phyloP scores from a whole-genome alignment of 129 eudicot species.

The Chrysanthemum lavandulifolium region DNA sequence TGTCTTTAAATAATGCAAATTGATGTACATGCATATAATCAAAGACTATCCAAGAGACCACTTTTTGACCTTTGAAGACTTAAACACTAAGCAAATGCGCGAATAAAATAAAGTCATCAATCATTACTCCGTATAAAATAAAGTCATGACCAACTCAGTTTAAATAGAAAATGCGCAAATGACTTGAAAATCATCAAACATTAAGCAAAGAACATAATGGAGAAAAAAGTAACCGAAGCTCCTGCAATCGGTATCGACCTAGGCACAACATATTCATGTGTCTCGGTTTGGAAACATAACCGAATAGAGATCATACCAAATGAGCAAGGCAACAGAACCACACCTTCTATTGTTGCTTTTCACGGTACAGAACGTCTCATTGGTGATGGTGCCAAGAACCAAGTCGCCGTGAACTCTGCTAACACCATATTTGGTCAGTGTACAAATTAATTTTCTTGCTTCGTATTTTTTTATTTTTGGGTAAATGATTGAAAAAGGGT shows the following conservation, averaged over 20 bases:
- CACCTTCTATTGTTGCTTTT: slow-evolving; percentile 10
- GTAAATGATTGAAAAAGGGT: too few species aligned
- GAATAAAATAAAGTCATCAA: too few species aligned
- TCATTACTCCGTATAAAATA: not conserved
- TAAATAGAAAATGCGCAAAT: not conserved
- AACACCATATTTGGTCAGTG: slow-evolving; percentile 24
- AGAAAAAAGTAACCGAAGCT: too few species aligned
- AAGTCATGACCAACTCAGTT: not conserved
- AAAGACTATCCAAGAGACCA: not conserved
- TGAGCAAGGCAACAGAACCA: too few species aligned
- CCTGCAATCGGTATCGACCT: too few species aligned
- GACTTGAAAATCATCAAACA: not conserved
- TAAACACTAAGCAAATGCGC: not conserved
- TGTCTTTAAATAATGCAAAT: too few species aligned
- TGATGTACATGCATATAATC: not conserved
- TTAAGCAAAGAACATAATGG: not conserved
- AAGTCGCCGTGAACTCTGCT: slow-evolving; percentile 23
- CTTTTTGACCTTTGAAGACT: not conserved
- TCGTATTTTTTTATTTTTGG: too few species aligned
- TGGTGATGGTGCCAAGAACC: slow-evolving; percentile 31
- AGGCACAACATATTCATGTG: too few species aligned
- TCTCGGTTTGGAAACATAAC: too few species aligned
- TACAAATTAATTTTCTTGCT: not conserved
- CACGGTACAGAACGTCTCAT: slow-evolving; percentile 13
- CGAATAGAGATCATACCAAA: too few species aligned